Conservation (phyloP, 2,329 filamentous ascomycete genomes). For the Microcyclospora pomicola region DNA sequence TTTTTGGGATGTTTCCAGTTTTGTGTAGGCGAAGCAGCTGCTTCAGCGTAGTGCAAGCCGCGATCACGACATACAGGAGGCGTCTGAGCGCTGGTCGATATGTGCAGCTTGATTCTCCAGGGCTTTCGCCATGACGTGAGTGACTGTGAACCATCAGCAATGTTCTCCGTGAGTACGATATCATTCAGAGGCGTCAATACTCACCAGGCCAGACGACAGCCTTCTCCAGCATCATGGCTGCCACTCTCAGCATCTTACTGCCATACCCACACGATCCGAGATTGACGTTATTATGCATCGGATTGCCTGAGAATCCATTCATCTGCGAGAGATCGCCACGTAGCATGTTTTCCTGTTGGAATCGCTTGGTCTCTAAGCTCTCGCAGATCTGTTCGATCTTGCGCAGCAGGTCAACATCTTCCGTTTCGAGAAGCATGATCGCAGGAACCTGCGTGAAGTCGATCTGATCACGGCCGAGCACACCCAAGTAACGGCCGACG, state of each 20-base stretch:
- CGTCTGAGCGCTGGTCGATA: constrained; percentile 47
- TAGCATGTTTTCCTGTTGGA: constrained; percentile 38
- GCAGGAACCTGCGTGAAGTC: constrained; percentile 69
- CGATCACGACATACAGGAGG: constrained; percentile 20
- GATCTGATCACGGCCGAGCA: constrained; percentile 69
- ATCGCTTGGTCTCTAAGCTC: constrained; percentile 65
- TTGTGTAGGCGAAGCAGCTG: too few relatives aligned
- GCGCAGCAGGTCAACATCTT: constrained; percentile 71
- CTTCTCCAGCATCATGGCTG: constrained; percentile 75
- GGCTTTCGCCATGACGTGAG: constrained; percentile 54
- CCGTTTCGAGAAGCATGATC: constrained; percentile 81
- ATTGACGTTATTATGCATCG: constrained; percentile 24
- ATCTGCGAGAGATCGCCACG: constrained; percentile 31
- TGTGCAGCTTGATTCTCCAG: constrained; percentile 50
- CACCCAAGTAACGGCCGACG: constrained; percentile 75
- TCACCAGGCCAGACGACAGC: constrained; percentile 85
- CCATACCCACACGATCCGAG: constrained; percentile 58
- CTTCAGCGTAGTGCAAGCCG: background rate
- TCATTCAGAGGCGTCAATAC: constrained; percentile 19
- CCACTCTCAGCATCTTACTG: constrained; percentile 69
- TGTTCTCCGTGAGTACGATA: background rate
- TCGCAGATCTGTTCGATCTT: constrained; percentile 71
- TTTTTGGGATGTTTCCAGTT: too few relatives aligned
- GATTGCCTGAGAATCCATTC: constrained; percentile 34
- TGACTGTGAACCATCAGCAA: constrained; percentile 34